Percentiles rank a stretch among this genome's conserved stretches.
These are phyloP conservation scores for Suillus brevipes DNA, from an alignment of 768 basidiomycete species.

Conservation along the genomic window DNA sequence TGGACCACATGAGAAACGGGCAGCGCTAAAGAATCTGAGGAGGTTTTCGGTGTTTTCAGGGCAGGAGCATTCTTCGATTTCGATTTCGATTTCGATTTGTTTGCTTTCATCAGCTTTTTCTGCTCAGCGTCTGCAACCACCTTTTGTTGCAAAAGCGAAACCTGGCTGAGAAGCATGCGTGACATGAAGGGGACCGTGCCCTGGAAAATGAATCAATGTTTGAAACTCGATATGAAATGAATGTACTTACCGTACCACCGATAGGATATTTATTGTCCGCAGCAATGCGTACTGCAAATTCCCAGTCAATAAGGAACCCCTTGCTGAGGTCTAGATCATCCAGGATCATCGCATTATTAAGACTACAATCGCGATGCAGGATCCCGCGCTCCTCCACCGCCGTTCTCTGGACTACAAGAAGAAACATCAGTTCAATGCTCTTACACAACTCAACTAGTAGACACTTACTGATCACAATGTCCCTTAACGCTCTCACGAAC, in stretches of 20 bases:
- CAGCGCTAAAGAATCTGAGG: neutral
- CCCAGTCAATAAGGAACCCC: neutral
- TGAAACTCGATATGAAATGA: too few relatives aligned
- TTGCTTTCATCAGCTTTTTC: neutral
- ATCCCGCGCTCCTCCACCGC: neutral
- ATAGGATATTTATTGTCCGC: neutral
- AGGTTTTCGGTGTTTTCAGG: neutral
- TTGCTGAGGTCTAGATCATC: neutral
- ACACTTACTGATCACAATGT: neutral
- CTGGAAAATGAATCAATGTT: neutral
- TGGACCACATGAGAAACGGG: neutral
- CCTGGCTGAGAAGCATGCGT: neutral
- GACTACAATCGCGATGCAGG: neutral
- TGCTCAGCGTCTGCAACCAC: neutral
- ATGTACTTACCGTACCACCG: neutral
- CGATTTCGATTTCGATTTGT: too few relatives aligned
- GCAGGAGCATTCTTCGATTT: neutral
- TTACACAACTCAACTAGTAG: neutral
- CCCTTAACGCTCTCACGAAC: neutral
- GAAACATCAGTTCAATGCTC: neutral
- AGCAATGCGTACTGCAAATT: neutral
- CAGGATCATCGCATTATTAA: neutral
- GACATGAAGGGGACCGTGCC: neutral
- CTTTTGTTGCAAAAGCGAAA: neutral
- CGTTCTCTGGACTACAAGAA: neutral